These are phyloP conservation scores for Neoascochyta sp. DNA, from an alignment of 2,329 filamentous ascomycete species.

Conservation along the genomic window DNA sequence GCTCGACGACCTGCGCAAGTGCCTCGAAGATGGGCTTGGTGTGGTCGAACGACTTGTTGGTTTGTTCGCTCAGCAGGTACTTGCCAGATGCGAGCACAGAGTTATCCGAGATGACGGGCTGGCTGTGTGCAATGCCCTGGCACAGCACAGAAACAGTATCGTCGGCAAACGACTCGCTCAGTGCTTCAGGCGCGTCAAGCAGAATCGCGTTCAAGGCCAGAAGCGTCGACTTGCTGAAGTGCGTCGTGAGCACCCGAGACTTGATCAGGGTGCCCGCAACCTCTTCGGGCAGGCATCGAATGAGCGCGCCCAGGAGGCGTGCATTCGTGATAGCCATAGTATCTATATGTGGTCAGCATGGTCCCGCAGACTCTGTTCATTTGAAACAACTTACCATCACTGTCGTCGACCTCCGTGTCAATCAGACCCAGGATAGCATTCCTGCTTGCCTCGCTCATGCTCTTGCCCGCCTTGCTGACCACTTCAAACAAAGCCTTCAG, in stretches of 20 bases:
- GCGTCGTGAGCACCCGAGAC: slow-evolving; percentile 71
- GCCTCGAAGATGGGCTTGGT: slow-evolving; percentile 77
- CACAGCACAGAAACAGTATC: slow-evolving; percentile 74
- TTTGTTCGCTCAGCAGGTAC: slow-evolving; percentile 67
- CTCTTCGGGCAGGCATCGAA: slow-evolving; percentile 77
- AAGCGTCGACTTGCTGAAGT: slow-evolving; percentile 74
- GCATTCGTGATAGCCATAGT: slow-evolving; percentile 85
- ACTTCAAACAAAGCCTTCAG: slow-evolving; percentile 95
- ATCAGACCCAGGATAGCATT: slow-evolving; percentile 84
- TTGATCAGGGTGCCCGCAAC: slow-evolving; percentile 60
- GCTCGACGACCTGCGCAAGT: slow-evolving; percentile 69
- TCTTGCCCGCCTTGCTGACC: slow-evolving; percentile 86
- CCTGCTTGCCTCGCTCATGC: slow-evolving; percentile 90
- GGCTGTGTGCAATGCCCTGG: slow-evolving; percentile 72
- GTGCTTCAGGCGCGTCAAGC: slow-evolving; percentile 68
- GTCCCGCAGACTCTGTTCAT: neutral
- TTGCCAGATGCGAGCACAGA: slow-evolving; percentile 87
- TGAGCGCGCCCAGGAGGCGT: slow-evolving; percentile 80
- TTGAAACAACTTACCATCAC: slow-evolving; percentile 52
- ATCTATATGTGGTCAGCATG: slow-evolving; percentile 35
- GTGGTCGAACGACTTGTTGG: slow-evolving; percentile 67
- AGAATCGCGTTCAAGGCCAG: slow-evolving; percentile 86
- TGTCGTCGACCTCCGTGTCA: slow-evolving; percentile 74
- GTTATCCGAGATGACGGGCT: slow-evolving; percentile 78
- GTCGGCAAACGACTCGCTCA: slow-evolving; percentile 66